These are phyloP conservation scores for Verticillium nubilum DNA, from an alignment of 2,329 filamentous ascomycete genomes.

Conservation along the genomic window DNA sequence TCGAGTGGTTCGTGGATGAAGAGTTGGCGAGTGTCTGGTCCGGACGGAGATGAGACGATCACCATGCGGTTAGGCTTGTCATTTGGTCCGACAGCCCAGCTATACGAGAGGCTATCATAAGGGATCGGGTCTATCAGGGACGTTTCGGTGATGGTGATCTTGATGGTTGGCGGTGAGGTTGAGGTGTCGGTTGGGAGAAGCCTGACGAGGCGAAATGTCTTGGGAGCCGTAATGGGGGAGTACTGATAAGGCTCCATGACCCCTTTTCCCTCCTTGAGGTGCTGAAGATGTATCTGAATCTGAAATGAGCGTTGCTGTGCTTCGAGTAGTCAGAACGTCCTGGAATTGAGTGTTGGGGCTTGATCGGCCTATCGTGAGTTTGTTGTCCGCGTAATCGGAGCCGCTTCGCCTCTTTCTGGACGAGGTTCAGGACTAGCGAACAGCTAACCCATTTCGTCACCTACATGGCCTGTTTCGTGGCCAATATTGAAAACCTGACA, in stretches of 20 bases:
- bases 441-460: neutral
- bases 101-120: neutral
- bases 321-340: too few relatives aligned
- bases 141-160: neutral
- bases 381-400: neutral
- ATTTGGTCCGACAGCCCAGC: neutral
- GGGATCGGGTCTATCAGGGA: neutral
- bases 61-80: slow-evolving; percentile 5
- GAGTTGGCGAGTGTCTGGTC: slow-evolving; percentile 9
- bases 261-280: neutral
- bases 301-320: too few relatives aligned
- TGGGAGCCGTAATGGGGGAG: neutral
- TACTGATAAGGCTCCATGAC: neutral
- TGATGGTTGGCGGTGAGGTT: neutral
- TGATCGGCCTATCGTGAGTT: neutral
- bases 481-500: neutral
- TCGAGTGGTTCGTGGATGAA: slow-evolving; percentile 23
- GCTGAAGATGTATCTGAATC: too few relatives aligned
- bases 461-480: neutral
- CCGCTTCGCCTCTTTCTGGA: neutral
- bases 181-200: neutral
- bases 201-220: neutral
- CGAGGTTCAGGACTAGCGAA: neutral
- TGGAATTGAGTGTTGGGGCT: too few relatives aligned
- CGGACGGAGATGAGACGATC: slow-evolving; percentile 17